Evolutionary conservation across 495 filamentous ascomycete genomes (phyloP).

Genomic region (Aspergillus homomorphus): DNA sequence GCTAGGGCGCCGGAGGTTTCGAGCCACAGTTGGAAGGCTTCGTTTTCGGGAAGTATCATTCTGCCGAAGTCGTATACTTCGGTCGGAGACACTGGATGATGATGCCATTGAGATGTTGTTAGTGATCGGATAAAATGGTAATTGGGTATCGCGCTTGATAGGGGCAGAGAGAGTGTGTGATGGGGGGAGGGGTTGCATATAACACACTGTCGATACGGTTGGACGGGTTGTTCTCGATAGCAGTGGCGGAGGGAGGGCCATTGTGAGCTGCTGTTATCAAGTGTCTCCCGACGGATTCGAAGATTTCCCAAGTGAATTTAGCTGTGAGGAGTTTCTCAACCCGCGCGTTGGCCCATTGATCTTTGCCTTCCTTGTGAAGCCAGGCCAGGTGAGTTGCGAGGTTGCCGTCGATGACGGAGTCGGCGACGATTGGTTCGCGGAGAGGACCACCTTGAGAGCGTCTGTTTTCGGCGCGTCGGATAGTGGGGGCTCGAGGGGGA

Average conservation of each 20-base stretch:
- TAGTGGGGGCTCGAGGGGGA: conserved; percentile 1
- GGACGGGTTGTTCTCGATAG: neutral
- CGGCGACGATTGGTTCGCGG: neutral
- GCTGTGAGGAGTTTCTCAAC: neutral
- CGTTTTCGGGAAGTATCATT: neutral
- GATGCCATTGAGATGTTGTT: neutral
- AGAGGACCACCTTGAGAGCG: neutral
- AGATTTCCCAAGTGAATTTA: neutral
- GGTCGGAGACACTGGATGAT: neutral
- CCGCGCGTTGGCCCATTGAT: neutral
- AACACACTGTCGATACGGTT: neutral
- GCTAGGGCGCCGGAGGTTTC: conserved; percentile 25
- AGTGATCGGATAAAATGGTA: neutral
- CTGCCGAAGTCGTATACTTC: neutral
- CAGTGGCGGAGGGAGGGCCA: no score
- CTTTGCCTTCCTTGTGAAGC: neutral
- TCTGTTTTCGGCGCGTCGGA: neutral
- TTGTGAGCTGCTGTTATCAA: neutral
- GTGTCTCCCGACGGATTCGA: neutral
- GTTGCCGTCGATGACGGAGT: neutral
- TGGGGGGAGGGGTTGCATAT: no score
- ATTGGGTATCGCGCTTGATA: no score
- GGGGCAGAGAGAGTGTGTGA: no score
- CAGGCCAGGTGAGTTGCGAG: neutral
- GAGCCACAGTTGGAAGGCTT: conserved; percentile 18